phyloP scores from a whole-genome alignment of 805 yeast genomes.

The Starmerella apis region DNA sequence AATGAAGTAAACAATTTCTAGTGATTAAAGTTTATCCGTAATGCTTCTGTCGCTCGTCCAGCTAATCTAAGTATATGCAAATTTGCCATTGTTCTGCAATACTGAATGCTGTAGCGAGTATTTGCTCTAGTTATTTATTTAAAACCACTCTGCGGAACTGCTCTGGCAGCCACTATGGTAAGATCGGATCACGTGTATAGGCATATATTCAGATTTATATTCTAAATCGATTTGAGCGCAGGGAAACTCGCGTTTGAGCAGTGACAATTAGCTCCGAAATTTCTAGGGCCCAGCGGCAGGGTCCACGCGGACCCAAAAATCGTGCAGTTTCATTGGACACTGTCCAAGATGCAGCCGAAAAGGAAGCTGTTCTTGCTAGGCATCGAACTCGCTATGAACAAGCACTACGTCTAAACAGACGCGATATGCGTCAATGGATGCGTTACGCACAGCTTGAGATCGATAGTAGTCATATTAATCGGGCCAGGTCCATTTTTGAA shows the following conservation, averaged over 20 bases:
- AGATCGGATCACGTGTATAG: background rate
- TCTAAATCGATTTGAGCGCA: background rate
- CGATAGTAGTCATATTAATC: conserved; percentile 60
- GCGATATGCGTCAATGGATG: conserved; percentile 80
- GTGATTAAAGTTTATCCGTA: too few species aligned
- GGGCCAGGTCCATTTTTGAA: conserved; percentile 83
- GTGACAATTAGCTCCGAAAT: background rate
- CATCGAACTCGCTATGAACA: conserved; percentile 76
- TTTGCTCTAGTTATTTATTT: too few species aligned
- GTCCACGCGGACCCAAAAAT: background rate
- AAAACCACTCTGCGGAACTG: too few species aligned
- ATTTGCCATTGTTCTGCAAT: too few species aligned
- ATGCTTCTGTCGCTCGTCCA: too few species aligned
- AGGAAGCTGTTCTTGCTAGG: conserved; percentile 60
- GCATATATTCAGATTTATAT: background rate
- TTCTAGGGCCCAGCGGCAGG: background rate
- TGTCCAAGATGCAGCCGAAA: conserved; percentile 59
- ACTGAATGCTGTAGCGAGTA: too few species aligned
- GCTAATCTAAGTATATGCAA: too few species aligned
- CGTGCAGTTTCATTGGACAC: background rate
- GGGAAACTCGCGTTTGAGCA: background rate
- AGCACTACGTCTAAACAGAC: conserved; percentile 73
- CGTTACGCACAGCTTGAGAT: conserved; percentile 83
- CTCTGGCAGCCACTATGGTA: too few species aligned
- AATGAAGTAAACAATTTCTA: too few species aligned